A percentile compares a stretch with the other conserved stretches of the same genome.
These are phyloP conservation scores for Aphanomyces cochlioides DNA, from an alignment of 352 stramenopile species.

Conservation along the genomic window DNA sequence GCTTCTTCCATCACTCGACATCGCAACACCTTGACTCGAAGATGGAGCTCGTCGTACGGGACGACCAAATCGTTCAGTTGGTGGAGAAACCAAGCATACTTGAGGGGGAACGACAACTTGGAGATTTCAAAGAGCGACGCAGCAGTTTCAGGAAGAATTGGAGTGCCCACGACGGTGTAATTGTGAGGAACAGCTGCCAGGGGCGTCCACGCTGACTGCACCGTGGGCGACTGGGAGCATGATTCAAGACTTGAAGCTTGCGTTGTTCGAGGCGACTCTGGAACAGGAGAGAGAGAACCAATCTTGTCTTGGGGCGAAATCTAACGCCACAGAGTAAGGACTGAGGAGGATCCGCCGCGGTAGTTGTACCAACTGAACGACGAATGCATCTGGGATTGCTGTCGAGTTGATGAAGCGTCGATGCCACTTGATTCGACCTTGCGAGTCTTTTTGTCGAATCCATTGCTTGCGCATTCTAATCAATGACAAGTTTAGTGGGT, in stretches of 20 bases:
- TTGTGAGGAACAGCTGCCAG: conserved; percentile 19
- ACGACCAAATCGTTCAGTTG: conserved; percentile 59
- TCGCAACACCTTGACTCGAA: conserved; percentile 72
- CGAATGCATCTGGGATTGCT: background rate
- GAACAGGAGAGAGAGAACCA: background rate
- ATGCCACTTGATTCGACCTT: conserved; percentile 73
- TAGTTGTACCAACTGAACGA: conserved; percentile 5
- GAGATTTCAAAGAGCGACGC: conserved; percentile 32
- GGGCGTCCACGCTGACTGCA: conserved; percentile 32
- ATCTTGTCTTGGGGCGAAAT: background rate
- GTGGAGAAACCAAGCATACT: conserved; percentile 84
- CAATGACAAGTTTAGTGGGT: background rate
- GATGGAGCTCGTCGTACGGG: conserved; percentile 76
- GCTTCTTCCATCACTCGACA: conserved; percentile 73
- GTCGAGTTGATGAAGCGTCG: conserved; percentile 25
- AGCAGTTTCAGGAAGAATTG: conserved; percentile 50
- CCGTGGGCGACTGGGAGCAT: background rate
- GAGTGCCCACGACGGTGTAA: conserved; percentile 50
- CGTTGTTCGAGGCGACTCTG: conserved; percentile 2
- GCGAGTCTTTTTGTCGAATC: conserved; percentile 54
- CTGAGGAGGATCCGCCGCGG: background rate
- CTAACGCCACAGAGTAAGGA: background rate
- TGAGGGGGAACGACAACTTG: conserved; percentile 59
- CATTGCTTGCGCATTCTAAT: conserved; percentile 70
- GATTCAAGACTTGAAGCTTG: background rate